Percentiles rank a stretch among this genome's conserved stretches.
Evolutionary conservation across 352 stramenopile species (phyloP).

Genomic region (Blastocystis hominis): DNA sequence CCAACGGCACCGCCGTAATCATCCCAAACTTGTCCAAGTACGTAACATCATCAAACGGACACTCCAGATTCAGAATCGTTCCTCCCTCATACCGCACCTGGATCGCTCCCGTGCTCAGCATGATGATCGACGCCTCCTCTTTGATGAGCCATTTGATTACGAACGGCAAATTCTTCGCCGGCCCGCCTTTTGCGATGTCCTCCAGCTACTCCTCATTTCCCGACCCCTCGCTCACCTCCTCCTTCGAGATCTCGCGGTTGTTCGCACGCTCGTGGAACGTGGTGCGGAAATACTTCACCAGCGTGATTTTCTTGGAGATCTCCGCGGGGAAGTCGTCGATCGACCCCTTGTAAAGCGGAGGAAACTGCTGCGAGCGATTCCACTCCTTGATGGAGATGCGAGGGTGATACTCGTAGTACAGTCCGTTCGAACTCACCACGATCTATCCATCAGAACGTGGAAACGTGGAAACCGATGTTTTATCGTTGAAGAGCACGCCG

Average conservation of each 20-base stretch:
- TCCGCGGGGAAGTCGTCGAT: constrained; percentile 51
- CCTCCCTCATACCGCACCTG: constrained; percentile 50
- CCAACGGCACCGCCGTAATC: constrained; percentile 5
- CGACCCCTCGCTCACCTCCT: neutral
- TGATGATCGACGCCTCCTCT: constrained; percentile 38
- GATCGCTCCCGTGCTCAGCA: constrained; percentile 44
- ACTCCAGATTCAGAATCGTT: constrained; percentile 45
- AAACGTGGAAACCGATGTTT: neutral
- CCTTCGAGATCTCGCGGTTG: constrained; percentile 42
- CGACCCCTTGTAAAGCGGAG: neutral
- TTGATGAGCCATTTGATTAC: constrained; percentile 44
- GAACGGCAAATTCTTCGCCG: constrained; percentile 33
- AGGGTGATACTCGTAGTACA: constrained; percentile 55
- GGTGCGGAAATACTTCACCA: constrained; percentile 56
- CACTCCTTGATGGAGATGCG: constrained; percentile 42
- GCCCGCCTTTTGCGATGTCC: constrained; percentile 14
- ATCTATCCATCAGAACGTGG: neutral
- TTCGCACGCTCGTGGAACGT: constrained; percentile 18
- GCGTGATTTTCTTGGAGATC: constrained; percentile 53
- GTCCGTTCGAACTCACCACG: neutral
- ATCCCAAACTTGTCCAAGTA: constrained; percentile 51
- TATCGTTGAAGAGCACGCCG: constrained; percentile 55
- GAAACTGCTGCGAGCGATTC: neutral
- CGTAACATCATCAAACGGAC: constrained; percentile 43
- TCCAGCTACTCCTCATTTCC: neutral